A percentile compares a stretch with the other conserved stretches of the same genome.
These are phyloP conservation scores for Heimioporus sp. DNA, from an alignment of 768 basidiomycete species.

Conservation along the genomic window DNA sequence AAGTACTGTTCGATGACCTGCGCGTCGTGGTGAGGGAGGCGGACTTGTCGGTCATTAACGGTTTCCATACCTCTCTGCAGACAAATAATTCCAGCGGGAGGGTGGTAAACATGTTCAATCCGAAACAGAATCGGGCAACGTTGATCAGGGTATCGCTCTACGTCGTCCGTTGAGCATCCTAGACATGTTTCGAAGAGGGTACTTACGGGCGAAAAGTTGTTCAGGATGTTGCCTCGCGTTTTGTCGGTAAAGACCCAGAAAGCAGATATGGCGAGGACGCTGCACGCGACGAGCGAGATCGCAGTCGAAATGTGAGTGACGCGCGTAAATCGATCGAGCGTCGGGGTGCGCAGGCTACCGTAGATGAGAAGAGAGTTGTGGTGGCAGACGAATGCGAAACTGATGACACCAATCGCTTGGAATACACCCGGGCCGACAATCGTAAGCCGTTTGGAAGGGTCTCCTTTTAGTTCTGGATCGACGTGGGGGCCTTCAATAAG, in stretches of 20 bases:
- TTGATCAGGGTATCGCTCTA: constrained; percentile 90
- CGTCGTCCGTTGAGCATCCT: constrained; percentile 2
- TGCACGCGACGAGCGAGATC: constrained; percentile 82
- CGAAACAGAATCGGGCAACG: constrained; percentile 91
- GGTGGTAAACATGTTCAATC: constrained; percentile 97
- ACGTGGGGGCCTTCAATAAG: constrained; percentile 80
- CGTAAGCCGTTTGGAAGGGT: constrained; percentile 70
- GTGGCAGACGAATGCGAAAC: constrained; percentile 95
- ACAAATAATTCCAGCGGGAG: constrained; percentile 95
- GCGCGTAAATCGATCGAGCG: constrained; percentile 87
- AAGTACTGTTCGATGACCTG: constrained; percentile 96
- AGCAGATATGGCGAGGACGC: constrained; percentile 79
- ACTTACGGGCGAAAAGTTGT: constrained; percentile 81
- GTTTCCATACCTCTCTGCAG: constrained; percentile 76
- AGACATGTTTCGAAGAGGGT: not conserved
- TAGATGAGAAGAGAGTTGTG: constrained; percentile 98
- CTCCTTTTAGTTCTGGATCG: constrained; percentile 71
- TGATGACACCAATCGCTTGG: constrained; percentile 96
- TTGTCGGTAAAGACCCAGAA: constrained; percentile 89
- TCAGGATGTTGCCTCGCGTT: constrained; percentile 93
- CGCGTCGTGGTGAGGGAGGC: not conserved
- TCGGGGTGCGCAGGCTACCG: constrained; percentile 88
- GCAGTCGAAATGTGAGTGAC: constrained; percentile 92
- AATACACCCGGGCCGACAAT: constrained; percentile 80
- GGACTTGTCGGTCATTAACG: not conserved